Evolutionary conservation across 805 yeast species (phyloP).

Genomic region (Hanseniaspora valbyensis): DNA sequence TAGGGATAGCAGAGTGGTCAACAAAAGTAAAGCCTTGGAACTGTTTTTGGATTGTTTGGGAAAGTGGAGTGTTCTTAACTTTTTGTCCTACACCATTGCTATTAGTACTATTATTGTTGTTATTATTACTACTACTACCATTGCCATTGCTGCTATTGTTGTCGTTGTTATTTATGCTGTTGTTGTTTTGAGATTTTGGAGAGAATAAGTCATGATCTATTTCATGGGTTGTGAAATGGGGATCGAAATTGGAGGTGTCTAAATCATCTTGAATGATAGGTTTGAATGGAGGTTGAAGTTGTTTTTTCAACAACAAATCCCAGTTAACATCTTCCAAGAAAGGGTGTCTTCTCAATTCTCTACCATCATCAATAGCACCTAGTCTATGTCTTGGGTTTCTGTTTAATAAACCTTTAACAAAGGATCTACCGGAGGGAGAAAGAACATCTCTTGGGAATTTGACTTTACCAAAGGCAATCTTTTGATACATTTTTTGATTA

Average conservation of each 20-base stretch:
- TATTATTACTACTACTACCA: neutral
- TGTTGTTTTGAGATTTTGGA: conserved; percentile 1
- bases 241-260: conserved; percentile 94
- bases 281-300: conserved; percentile 91
- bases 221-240: conserved; percentile 68
- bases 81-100: neutral
- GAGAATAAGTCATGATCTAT: conserved; percentile 9
- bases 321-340: conserved; percentile 89
- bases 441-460: conserved; percentile 93
- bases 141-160: neutral
- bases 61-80: conserved; percentile 51
- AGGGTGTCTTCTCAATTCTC: conserved; percentile 84
- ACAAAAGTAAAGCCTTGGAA: conserved; percentile 96
- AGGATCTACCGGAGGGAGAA: conserved; percentile 84
- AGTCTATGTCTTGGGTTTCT: conserved; percentile 92
- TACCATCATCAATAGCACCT: conserved; percentile 84
- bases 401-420: conserved; percentile 88
- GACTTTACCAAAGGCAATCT: conserved; percentile 96
- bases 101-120: conserved; percentile 29
- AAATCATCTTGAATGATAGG: conserved; percentile 86
- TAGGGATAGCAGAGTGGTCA: conserved; percentile 84
- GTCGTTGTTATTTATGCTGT: neutral
- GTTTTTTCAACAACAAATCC: conserved; percentile 64
- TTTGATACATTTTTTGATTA: conserved; percentile 97
- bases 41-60: conserved; percentile 92